phyloP scores from a whole-genome alignment of 352 stramenopile species.

The Aphanomyces euteiches region DNA sequence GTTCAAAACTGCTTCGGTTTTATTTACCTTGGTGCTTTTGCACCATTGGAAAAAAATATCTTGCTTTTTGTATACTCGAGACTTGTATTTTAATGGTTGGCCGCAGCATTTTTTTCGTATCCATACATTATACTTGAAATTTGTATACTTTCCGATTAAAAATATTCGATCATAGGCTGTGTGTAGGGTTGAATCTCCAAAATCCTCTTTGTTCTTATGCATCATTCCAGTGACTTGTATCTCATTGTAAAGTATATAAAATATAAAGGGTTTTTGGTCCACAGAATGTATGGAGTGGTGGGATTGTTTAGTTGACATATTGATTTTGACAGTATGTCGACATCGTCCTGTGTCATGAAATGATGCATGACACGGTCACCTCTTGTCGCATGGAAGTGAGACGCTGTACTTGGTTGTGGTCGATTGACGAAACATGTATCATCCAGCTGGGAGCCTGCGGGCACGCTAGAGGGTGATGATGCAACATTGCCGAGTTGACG shows the following conservation, averaged over 20 bases:
- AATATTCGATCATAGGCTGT: neutral
- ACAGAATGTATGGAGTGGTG: neutral
- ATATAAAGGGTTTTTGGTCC: neutral
- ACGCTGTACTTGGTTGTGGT: no score
- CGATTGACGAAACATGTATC: no score
- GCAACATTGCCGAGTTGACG: no score
- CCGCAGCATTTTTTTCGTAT: no score
- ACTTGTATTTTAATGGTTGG: no score
- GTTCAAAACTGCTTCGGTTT: slow-evolving; percentile 5
- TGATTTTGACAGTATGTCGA: neutral
- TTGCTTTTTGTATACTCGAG: neutral
- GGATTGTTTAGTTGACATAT: slow-evolving; percentile 11
- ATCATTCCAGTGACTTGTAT: slow-evolving; percentile 9
- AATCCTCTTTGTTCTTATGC: neutral
- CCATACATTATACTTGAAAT: slow-evolving; percentile 3
- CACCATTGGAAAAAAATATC: neutral
- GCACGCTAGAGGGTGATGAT: no score
- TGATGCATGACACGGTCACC: neutral
- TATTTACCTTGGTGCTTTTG: neutral
- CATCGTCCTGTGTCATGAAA: neutral
- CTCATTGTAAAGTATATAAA: neutral
- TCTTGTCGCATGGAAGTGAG: neutral
- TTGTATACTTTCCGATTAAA: neutral
- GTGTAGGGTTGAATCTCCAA: slow-evolving; percentile 19
- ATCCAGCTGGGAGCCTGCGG: no score